Evolutionary conservation across 345 rosid genomes (phyloP).

Genomic region (Citrus reticulata): DNA sequence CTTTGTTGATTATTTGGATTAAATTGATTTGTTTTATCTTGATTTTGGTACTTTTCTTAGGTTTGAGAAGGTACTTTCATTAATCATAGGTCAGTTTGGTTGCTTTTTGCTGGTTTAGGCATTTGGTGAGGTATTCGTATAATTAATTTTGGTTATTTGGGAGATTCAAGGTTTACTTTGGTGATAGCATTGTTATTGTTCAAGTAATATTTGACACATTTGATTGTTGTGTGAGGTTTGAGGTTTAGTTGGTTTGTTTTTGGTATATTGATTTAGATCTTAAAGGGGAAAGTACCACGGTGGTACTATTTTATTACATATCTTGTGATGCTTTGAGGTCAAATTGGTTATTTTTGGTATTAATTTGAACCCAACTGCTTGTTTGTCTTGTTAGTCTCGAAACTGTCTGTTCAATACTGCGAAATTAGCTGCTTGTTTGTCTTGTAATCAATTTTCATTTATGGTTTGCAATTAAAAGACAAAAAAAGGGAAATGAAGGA

Average conservation of each 20-base stretch:
- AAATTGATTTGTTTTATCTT: neutral
- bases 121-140: neutral
- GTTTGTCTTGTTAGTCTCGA: neutral
- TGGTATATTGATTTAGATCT: neutral
- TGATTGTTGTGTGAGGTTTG: neutral
- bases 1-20: neutral
- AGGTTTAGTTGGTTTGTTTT: neutral
- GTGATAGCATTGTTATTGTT: neutral
- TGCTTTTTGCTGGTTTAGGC: neutral
- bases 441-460: constrained; percentile 6
- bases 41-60: neutral
- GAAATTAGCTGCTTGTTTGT: neutral
- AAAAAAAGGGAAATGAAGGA: neutral
- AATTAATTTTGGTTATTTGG: neutral
- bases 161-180: neutral
- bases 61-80: neutral
- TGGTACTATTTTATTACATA: neutral
- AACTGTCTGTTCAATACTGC: neutral
- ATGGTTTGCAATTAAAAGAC: neutral
- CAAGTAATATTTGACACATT: neutral
- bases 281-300: neutral
- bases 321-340: neutral
- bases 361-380: neutral
- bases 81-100: neutral
- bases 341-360: constrained; percentile 3